A percentile compares a stretch with the other conserved stretches of the same genome.
These are phyloP conservation scores for Pythium rishiriense DNA, from an alignment of 352 stramenopile genomes.

Conservation along the genomic window DNA sequence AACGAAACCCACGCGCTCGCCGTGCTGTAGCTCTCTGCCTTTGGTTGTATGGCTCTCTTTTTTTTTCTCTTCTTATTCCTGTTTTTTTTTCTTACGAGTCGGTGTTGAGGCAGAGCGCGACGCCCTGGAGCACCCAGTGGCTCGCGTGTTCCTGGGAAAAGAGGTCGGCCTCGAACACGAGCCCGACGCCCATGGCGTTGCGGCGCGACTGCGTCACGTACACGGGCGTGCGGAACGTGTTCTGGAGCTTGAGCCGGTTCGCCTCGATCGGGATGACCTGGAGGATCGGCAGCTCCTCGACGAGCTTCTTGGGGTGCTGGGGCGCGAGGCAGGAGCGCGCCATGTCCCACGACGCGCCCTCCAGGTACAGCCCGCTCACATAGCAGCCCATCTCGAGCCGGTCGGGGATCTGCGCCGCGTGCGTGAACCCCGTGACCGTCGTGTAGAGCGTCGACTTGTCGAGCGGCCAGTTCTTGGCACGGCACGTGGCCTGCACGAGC, in stretches of 20 bases:
- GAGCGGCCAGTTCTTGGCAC: constrained; percentile 92
- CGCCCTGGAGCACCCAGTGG: constrained; percentile 95
- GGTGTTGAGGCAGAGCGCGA: constrained; percentile 92
- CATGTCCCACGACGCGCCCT: constrained; percentile 93
- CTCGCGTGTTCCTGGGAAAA: constrained; percentile 90
- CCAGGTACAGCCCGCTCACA: constrained; percentile 90
- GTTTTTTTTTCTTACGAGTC: constrained; percentile 55
- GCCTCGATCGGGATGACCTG: constrained; percentile 96
- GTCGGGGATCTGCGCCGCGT: constrained; percentile 59
- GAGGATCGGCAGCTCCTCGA: constrained; percentile 93
- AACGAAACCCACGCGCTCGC: too few relatives aligned
- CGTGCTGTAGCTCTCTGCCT: too few relatives aligned
- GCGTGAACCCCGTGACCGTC: constrained; percentile 85
- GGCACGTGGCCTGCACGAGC: constrained; percentile 94
- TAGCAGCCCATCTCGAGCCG: constrained; percentile 90
- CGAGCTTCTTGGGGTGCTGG: constrained; percentile 94
- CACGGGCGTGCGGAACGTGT: constrained; percentile 94
- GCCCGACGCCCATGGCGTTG: constrained; percentile 95
- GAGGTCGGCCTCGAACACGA: constrained; percentile 95
- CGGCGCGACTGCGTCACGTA: constrained; percentile 94
- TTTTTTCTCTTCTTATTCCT: too few relatives aligned
- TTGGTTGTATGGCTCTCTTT: too few relatives aligned
- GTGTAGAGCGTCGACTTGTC: constrained; percentile 96
- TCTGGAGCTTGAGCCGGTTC: constrained; percentile 93
- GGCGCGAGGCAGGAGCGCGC: constrained; percentile 66